Evolutionary conservation across 495 filamentous ascomycete genomes (phyloP), one percentile per base, ranked within the genome.

Genomic region (Podospora australis): DNA sequence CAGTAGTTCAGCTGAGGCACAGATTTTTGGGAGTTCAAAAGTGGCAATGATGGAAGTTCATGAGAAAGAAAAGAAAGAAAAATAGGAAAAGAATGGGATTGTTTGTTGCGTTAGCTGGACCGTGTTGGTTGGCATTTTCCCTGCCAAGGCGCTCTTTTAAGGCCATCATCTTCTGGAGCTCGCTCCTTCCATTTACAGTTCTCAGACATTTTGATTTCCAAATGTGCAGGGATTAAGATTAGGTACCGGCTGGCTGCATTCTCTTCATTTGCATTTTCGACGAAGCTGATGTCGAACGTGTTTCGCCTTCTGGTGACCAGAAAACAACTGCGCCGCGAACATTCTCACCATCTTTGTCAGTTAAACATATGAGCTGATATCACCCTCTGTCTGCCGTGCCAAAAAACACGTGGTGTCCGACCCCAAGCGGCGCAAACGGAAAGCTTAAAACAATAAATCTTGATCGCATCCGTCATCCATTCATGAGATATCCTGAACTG

Each of bases 221-320:
- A 43, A 43, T 23, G n/a, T 24, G 40, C 40, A 43, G 40, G 40
- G 40, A 24, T 43, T 24, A 43, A 43, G 40, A 43, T 43, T 43
- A 23, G 20, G n/a, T 43, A 36, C 32, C 14, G 32, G 40, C 40
- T 43, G 22, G 25, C 22, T 43, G 40, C 22, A 43, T 43, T 23
- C 25, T 43, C 28, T 28, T 8, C 14, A 24, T 20, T 19, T 39
- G 14, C 5, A 24, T 21, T 19, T 22, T 42, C 22, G 17, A 8
- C 13, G 13, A 36, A 6, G 6, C 4, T 4, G 17, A 8, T 36
- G 13, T 36, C 34, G 6, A n/a, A 16, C 13, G 5, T 16, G n/a
- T 36, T 30, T 30, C 17, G 17, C 34, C n/a, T n/a, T 36, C n/a
- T 36, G 34, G n/a, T 4, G 13, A 36, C 34, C n/a, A n/a, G n/a